A percentile compares a stretch with the other conserved stretches of the same genome.
These are phyloP conservation scores for Dictyostelium firmibasis DNA, from an alignment of 78 protist genomes.

Conservation along the genomic window DNA sequence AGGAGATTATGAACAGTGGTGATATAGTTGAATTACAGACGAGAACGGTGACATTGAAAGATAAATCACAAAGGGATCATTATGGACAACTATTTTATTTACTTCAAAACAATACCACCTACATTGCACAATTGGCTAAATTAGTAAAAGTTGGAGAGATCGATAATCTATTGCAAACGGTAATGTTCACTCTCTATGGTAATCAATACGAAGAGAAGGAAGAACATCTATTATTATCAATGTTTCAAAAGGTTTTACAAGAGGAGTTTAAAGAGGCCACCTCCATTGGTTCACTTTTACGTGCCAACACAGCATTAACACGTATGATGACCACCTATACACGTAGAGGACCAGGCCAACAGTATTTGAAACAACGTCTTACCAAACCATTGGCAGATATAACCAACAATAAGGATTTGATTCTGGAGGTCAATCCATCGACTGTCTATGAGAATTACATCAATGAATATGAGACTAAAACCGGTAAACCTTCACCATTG, in stretches of 20 bases:
- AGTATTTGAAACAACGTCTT: conserved; percentile 80
- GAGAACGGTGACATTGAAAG: conserved; percentile 38
- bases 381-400: conserved; percentile 42
- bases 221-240: conserved; percentile 77
- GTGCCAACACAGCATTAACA: conserved; percentile 89
- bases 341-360: conserved; percentile 88
- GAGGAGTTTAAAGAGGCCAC: conserved; percentile 78
- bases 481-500: conserved; percentile 73
- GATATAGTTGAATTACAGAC: conserved; percentile 49
- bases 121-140: conserved; percentile 76
- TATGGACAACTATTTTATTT: conserved; percentile 83
- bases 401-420: conserved; percentile 21
- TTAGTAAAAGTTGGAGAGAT: conserved; percentile 77
- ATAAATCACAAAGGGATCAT: conserved; percentile 64
- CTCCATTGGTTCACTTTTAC: conserved; percentile 40
- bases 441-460: conserved; percentile 80
- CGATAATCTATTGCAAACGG: conserved; percentile 81
- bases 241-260: conserved; percentile 80
- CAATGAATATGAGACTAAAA: conserved; percentile 79
- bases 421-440: conserved; percentile 78
- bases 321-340: conserved; percentile 90
- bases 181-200: conserved; percentile 87
- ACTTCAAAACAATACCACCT: conserved; percentile 76
- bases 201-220: conserved; percentile 86
- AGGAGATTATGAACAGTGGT: conserved; percentile 71